A percentile compares a stretch with the other conserved stretches of the same genome.
phyloP scores from a whole-genome alignment of 441 rosid genomes.

The Daphne laureola region DNA sequence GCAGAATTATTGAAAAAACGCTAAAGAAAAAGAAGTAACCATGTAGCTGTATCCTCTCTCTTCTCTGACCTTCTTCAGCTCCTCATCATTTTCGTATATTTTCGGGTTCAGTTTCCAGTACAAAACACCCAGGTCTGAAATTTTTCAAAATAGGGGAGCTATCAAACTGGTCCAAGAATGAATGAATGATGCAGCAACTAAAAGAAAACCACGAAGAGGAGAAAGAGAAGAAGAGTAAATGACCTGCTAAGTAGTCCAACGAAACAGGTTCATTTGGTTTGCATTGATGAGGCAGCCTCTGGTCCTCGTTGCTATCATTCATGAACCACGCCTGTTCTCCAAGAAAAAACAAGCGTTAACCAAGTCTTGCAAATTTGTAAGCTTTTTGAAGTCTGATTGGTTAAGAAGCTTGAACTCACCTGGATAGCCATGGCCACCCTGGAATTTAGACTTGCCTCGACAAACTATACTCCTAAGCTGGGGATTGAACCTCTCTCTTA shows the following conservation, averaged over 20 bases:
- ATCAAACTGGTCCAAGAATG: neutral
- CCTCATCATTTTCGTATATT: slow-evolving; percentile 60
- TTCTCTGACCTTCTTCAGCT: slow-evolving; percentile 52
- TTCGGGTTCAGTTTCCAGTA: slow-evolving; percentile 68
- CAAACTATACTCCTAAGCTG: too few species aligned
- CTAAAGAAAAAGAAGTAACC: slow-evolving; percentile 27
- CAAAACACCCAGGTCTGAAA: slow-evolving; percentile 64
- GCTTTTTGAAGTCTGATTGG: neutral
- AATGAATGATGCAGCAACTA: neutral
- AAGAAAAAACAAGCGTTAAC: neutral
- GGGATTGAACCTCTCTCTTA: too few species aligned
- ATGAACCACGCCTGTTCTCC: slow-evolving; percentile 70
- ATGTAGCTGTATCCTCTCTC: slow-evolving; percentile 73
- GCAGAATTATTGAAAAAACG: too few species aligned
- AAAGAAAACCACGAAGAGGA: slow-evolving; percentile 5
- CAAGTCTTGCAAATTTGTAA: neutral
- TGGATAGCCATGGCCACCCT: slow-evolving; percentile 50
- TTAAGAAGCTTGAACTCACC: slow-evolving; percentile 26
- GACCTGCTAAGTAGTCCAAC: slow-evolving; percentile 48
- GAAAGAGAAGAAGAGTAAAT: slow-evolving; percentile 6
- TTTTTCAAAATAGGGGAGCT: neutral
- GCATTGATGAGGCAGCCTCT: slow-evolving; percentile 61
- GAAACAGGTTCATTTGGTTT: slow-evolving; percentile 48
- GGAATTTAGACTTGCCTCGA: neutral
- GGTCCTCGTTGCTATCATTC: slow-evolving; percentile 65